Conservation (phyloP, 2,329 filamentous ascomycete species). For the Aspergillus japonicus region DNA sequence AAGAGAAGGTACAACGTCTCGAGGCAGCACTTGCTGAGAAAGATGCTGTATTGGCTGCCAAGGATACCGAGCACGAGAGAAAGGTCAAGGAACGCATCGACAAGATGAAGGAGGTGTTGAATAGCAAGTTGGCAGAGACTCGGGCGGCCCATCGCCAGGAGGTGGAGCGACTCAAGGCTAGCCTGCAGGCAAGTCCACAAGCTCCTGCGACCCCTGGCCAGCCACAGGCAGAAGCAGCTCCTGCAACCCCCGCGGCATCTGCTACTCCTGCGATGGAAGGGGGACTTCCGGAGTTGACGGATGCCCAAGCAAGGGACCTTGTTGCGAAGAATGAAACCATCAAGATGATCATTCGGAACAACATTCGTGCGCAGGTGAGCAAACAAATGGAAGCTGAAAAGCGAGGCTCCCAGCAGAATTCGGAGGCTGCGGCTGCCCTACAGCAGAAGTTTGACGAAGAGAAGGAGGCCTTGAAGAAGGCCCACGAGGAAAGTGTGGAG, state of each 20-base stretch:
- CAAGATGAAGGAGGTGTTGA: slow-evolving; percentile 66
- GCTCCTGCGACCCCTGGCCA: slow-evolving; percentile 23
- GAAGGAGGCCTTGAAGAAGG: slow-evolving; percentile 43
- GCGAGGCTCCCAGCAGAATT: slow-evolving; percentile 34
- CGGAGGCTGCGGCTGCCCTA: slow-evolving; percentile 38
- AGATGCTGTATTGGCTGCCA: slow-evolving; percentile 44
- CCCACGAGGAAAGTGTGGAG: slow-evolving; percentile 57
- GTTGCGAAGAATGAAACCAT: slow-evolving; percentile 52
- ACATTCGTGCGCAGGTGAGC: slow-evolving; percentile 53
- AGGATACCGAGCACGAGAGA: slow-evolving; percentile 52
- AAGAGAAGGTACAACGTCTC: slow-evolving; percentile 57
- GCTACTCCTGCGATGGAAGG: slow-evolving; percentile 34
- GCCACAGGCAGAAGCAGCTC: slow-evolving; percentile 23
- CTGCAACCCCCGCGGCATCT: slow-evolving; percentile 22
- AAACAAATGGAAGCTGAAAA: slow-evolving; percentile 45
- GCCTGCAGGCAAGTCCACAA: slow-evolving; percentile 36
- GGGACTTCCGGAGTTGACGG: slow-evolving; percentile 44
- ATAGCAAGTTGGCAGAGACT: slow-evolving; percentile 64
- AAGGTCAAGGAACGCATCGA: slow-evolving; percentile 50
- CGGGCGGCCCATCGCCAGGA: slow-evolving; percentile 52
- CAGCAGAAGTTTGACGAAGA: slow-evolving; percentile 42
- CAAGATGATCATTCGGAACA: slow-evolving; percentile 54
- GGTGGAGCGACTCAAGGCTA: slow-evolving; percentile 48
- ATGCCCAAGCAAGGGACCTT: slow-evolving; percentile 52
- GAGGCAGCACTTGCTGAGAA: slow-evolving; percentile 56